Evolutionary conservation across 148 eudicot genomes (phyloP).

Genomic region (Silene conica): DNA sequence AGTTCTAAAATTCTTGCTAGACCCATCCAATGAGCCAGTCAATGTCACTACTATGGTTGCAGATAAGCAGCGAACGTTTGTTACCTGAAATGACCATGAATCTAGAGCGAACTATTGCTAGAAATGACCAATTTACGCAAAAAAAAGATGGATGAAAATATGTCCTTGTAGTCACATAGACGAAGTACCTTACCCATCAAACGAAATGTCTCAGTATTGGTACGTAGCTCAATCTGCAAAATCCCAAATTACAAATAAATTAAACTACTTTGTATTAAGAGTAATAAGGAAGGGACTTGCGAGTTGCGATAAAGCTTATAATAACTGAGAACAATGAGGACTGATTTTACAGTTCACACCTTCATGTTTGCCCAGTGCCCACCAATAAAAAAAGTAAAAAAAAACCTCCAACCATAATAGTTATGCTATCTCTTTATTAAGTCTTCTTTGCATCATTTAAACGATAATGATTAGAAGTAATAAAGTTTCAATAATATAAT

Average conservation of each 20-base stretch:
- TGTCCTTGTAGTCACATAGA: background rate
- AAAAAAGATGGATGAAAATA: background rate
- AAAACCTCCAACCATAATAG: constrained; percentile 64
- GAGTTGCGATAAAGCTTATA: background rate
- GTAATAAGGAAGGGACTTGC: background rate
- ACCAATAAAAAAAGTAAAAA: constrained; percentile 84
- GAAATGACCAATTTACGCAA: background rate
- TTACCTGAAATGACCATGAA: constrained; percentile 44
- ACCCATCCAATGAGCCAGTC: constrained; percentile 87
- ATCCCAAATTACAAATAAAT: background rate
- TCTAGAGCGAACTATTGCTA: background rate
- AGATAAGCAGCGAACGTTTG: constrained; percentile 58
- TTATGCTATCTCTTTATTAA: constrained; percentile 53
- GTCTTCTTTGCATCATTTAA: constrained; percentile 55
- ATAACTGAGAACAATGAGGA: background rate
- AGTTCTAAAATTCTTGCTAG: constrained; percentile 41
- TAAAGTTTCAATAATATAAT: too few relatives aligned
- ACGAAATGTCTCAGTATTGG: constrained; percentile 46
- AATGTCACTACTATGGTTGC: constrained; percentile 66
- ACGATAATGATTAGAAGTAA: too few relatives aligned
- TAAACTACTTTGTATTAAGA: background rate
- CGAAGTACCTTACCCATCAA: constrained; percentile 39
- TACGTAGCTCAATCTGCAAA: constrained; percentile 49
- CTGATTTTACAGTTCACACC: constrained; percentile 33
- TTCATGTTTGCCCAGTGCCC: constrained; percentile 81